Evolutionary conservation across 495 filamentous ascomycete species (phyloP).

Genomic region (Pyronema omphalodes): DNA sequence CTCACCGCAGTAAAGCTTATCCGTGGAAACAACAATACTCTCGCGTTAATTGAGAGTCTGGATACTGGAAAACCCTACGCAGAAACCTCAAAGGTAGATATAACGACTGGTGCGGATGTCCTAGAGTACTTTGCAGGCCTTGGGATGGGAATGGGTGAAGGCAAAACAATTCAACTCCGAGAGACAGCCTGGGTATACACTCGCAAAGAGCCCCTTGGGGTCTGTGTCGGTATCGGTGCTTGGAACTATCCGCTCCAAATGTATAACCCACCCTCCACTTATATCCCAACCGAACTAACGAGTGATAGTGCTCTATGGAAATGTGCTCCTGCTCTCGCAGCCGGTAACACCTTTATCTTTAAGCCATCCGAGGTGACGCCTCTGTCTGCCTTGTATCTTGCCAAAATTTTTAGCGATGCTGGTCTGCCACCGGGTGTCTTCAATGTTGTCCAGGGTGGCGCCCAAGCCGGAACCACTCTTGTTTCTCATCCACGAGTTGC

Average conservation of each 20-base stretch:
- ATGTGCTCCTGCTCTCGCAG: slow-evolving; percentile 60
- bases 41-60: slow-evolving; percentile 48
- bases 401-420: slow-evolving; percentile 50
- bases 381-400: slow-evolving; percentile 48
- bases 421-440: slow-evolving; percentile 64
- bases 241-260: slow-evolving; percentile 84
- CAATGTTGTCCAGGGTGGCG: slow-evolving; percentile 60
- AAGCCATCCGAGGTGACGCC: slow-evolving; percentile 71
- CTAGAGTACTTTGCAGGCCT: slow-evolving; percentile 61
- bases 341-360: slow-evolving; percentile 75
- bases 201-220: slow-evolving; percentile 53
- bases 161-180: slow-evolving; percentile 46
- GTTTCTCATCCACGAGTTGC: slow-evolving; percentile 48
- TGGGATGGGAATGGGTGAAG: slow-evolving; percentile 50
- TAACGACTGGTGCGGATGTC: slow-evolving; percentile 56
- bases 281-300: background rate
- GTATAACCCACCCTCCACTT: slow-evolving; percentile 21
- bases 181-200: slow-evolving; percentile 59
- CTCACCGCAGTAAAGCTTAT: slow-evolving; percentile 47
- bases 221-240: slow-evolving; percentile 62
- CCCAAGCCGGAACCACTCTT: slow-evolving; percentile 50
- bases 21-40: slow-evolving; percentile 48
- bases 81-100: slow-evolving; percentile 58
- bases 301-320: slow-evolving; percentile 54
- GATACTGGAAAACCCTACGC: slow-evolving; percentile 61